Evolutionary conservation across 2,329 filamentous ascomycete species (phyloP).

Genomic region (Sporothrix sp.): DNA sequence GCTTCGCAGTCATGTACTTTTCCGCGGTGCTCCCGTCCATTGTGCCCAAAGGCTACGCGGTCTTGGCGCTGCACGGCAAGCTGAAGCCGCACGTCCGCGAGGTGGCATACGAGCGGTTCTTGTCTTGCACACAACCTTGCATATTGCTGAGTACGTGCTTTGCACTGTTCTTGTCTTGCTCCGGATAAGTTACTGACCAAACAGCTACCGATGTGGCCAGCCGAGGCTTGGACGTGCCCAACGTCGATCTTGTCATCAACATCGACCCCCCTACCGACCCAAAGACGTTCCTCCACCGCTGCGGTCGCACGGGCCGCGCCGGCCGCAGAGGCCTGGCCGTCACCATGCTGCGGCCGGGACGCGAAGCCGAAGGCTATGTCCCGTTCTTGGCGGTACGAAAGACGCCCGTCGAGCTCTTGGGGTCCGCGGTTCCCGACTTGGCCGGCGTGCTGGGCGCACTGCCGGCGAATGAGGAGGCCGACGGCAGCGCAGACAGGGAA

Average conservation of each 20-base stretch:
- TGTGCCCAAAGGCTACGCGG: slow-evolving; percentile 55
- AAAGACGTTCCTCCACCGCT: slow-evolving; percentile 90
- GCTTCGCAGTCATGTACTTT: slow-evolving; percentile 91
- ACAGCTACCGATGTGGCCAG: slow-evolving; percentile 72
- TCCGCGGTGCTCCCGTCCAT: slow-evolving; percentile 66
- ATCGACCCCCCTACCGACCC: slow-evolving; percentile 76
- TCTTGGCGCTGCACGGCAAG: slow-evolving; percentile 85
- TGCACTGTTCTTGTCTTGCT: neutral
- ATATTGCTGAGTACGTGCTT: slow-evolving; percentile 55
- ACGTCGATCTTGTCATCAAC: slow-evolving; percentile 85
- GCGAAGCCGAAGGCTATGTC: slow-evolving; percentile 76
- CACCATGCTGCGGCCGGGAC: slow-evolving; percentile 72
- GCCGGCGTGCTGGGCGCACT: slow-evolving; percentile 28
- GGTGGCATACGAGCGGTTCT: slow-evolving; percentile 77
- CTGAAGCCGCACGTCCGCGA: slow-evolving; percentile 78
- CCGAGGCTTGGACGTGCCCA: slow-evolving; percentile 80
- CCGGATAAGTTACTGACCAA: neutral
- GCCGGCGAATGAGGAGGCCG: slow-evolving; percentile 6
- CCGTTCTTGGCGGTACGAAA: slow-evolving; percentile 78
- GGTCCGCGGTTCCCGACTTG: slow-evolving; percentile 44
- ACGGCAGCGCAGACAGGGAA: slow-evolving; percentile 20
- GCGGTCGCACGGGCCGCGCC: slow-evolving; percentile 82
- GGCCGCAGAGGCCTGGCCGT: slow-evolving; percentile 77
- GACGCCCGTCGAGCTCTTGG: slow-evolving; percentile 64
- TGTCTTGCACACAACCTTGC: slow-evolving; percentile 62